Evolutionary conservation across 2,329 filamentous ascomycete species (phyloP).

Genomic region (Xylaria hypoxylon): DNA sequence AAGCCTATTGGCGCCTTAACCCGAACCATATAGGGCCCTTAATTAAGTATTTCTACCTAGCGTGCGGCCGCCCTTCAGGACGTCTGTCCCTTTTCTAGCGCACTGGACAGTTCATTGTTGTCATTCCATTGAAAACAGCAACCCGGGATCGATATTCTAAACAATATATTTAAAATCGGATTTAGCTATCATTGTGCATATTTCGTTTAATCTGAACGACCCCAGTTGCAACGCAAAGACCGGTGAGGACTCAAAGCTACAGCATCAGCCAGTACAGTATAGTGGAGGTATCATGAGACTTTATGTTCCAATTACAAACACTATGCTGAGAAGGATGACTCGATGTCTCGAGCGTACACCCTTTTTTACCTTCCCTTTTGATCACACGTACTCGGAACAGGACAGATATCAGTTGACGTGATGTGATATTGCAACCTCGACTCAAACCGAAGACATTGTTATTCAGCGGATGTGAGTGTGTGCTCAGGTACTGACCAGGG

Average conservation of each 20-base stretch:
- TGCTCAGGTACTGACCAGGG: constrained; percentile 25
- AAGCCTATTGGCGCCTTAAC: not conserved
- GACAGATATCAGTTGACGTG: constrained; percentile 12
- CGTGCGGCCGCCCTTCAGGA: not conserved
- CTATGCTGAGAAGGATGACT: constrained; percentile 6
- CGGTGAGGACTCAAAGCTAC: not conserved
- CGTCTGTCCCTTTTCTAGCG: not conserved
- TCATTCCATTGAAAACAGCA: not conserved
- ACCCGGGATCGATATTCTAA: not conserved
- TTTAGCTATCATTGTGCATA: not conserved
- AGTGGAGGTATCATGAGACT: constrained; percentile 14
- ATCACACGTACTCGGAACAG: constrained; percentile 15
- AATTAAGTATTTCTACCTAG: too few relatives aligned
- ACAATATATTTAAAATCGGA: not conserved
- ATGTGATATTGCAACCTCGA: constrained; percentile 29
- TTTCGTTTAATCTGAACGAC: too few relatives aligned
- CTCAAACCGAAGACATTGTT: not conserved
- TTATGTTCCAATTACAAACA: not conserved
- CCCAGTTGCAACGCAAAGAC: not conserved
- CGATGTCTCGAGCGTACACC: constrained; percentile 15
- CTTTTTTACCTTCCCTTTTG: not conserved
- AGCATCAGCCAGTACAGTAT: not conserved
- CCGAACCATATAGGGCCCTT: not conserved
- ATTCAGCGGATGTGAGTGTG: not conserved
- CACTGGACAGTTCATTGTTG: not conserved